phyloP scores from a whole-genome alignment of 129 eudicot genomes.

The Tanacetum coccineum region DNA sequence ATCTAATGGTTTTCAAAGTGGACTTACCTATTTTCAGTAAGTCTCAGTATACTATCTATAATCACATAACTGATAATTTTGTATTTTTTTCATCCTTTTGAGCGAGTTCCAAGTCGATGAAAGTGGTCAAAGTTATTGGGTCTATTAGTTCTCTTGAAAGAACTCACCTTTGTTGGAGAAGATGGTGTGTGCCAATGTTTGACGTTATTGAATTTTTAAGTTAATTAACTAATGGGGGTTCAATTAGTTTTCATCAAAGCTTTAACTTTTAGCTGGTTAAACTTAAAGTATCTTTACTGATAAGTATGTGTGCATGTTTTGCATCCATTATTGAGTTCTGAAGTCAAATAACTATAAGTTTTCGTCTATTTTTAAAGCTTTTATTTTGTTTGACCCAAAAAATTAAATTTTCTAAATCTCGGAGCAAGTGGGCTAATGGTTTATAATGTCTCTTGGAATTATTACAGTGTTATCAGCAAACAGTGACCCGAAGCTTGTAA shows the following conservation, averaged over 20 bases:
- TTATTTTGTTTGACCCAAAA: constrained; percentile 17
- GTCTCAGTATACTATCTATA: no score
- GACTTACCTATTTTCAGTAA: no score
- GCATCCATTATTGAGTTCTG: background rate
- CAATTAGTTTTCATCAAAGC: background rate
- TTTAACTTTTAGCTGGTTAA: constrained; percentile 12
- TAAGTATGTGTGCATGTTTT: constrained; percentile 8
- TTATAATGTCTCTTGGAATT: constrained; percentile 24
- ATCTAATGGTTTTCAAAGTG: no score
- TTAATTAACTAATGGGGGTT: background rate
- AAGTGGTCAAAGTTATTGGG: background rate
- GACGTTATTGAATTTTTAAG: constrained; percentile 9
- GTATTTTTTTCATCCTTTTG: no score
- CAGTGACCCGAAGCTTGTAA: constrained; percentile 88
- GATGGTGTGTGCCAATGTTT: constrained; percentile 13
- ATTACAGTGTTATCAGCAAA: constrained; percentile 88
- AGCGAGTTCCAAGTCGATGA: no score
- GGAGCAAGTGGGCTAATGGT: constrained; percentile 8
- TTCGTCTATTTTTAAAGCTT: background rate
- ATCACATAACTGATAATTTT: no score
- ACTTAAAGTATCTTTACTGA: background rate
- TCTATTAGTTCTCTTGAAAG: background rate
- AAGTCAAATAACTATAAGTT: background rate
- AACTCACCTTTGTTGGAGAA: background rate
- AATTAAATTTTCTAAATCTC: background rate